Evolutionary conservation across 163 green algal genomes (phyloP), one percentile per base, ranked within the genome.

Genomic region (Prototheca stagnorum): DNA sequence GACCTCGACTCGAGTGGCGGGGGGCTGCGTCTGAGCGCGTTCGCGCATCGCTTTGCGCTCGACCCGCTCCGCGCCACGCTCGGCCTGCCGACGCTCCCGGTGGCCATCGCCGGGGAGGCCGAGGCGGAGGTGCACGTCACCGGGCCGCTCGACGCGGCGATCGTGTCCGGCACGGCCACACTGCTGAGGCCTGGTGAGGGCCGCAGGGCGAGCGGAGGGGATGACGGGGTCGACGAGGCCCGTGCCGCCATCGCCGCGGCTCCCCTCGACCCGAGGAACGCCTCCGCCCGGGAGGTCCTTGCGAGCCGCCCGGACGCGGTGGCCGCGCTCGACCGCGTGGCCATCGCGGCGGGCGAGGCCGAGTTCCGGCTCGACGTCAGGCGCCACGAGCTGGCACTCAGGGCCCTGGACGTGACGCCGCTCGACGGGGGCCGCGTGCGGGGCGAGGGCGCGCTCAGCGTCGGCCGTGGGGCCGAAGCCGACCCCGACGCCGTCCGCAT

Each of bases 11-110:
- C 82, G 3, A 57, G 72, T 7, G 56, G 34, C 1, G 87, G 86
- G 11, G 44, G 75, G 51, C 86, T 86, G 54, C 64, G 72, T 22
- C 49, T 89, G 11, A 71, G 57, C 8, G 79, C 74, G 3, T 61
- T 57, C 37, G 68, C 86, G 22, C 42, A 58, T 15, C 33, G 52
- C 1, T 77, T 92, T 46, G 88, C 96, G 61, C 56, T 85, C 3
- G 94, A 95, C 54, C 69, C 69, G n/a, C 65, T 95, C 53, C 75
- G 91, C 8, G 74, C 81, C 19, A 93, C 78, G 1, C 68, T 98
- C 24, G 84, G 73, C 14, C 70, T 89, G 26, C 62, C 78, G 22
- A 88, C 89, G 0, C 57, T 82, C 7, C 88, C 89, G 4, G 68
- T 84, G 46, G 67, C 81, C 0, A 35, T 92, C 1, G 78, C 80